These are phyloP conservation scores for Usnea hakonensis DNA, from an alignment of 495 filamentous ascomycete species.

Conservation along the genomic window DNA sequence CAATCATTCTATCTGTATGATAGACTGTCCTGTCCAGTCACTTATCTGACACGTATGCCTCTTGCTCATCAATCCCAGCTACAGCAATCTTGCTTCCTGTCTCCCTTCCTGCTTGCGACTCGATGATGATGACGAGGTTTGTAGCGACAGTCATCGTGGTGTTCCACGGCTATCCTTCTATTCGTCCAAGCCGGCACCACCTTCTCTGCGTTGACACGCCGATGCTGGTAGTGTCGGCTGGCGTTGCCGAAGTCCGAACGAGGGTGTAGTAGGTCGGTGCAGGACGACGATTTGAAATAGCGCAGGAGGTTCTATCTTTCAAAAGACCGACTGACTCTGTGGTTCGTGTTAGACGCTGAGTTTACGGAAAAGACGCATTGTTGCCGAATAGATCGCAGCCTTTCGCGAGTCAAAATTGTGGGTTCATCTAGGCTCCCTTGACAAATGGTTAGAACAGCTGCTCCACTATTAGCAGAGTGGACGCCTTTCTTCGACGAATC, in stretches of 20 bases:
- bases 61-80: neutral
- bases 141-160: neutral
- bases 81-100: neutral
- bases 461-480: neutral
- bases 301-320: too few species aligned
- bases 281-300: too few species aligned
- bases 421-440: neutral
- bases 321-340: too few species aligned
- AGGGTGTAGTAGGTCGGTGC: neutral
- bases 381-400: neutral
- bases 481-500: neutral
- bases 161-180: neutral
- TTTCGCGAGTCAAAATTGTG: neutral
- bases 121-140: neutral
- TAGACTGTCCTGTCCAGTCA: neutral
- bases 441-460: neutral
- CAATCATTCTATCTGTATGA: neutral
- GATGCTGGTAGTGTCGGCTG: neutral
- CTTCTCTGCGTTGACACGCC: neutral
- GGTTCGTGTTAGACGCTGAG: too few species aligned
- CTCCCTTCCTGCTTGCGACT: neutral
- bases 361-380: too few species aligned
- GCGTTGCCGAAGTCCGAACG: neutral
- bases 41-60: neutral
- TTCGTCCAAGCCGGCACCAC: neutral